Evolutionary conservation across 495 filamentous ascomycete species (phyloP), one percentile per base, ranked within the genome.

Genomic region (Talaromyces trachyspermus): DNA sequence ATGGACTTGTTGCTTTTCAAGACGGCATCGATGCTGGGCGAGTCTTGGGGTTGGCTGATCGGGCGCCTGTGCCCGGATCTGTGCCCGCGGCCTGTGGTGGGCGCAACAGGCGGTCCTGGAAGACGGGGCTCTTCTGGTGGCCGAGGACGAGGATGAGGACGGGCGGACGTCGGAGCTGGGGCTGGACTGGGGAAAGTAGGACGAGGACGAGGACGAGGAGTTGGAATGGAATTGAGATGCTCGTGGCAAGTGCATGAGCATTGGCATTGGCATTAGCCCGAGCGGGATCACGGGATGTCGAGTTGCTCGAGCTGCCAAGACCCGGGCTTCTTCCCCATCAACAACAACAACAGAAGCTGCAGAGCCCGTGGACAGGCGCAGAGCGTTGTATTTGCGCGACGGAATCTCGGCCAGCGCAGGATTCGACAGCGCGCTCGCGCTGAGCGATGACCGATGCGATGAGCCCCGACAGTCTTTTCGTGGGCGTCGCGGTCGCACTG

Each of bases 81-180:
- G n/a, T n/a, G n/a, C n/a, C 40, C 27, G 35, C 20, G 42, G 37
- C 20, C 27, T 47, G 42, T 14, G 3, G 18, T 37, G 17, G 36
- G 27, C 24, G 36, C 48, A 37, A 33, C 40, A 26, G 46, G 44
- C 32, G 25, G 48, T 46, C 38, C 46, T 17, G 40, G 24, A 36
- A 48, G 12, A 41, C 15, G 18, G 10, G 43, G n/a, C 48, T 18
- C 66, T 54, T 47, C 60, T 43, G 52, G 56, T 56, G 26, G 44
- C 37, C 26, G 38, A 43, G 22, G 48, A 32, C 17, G 48, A 45
- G 6, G 39, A n/a, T 8, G 39, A 35, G 4, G 20, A 17, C 12
- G 44, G 23, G 4, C 19, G 19, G 27, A 37, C 12, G 11, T 38
- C 35, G 4, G 35, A 38, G 8, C 35, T 19, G 9, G 35, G 35